A percentile compares a stretch with the other conserved stretches of the same genome.
Conservation (phyloP, 257 asterid species). For the Coffea canephora region DNA sequence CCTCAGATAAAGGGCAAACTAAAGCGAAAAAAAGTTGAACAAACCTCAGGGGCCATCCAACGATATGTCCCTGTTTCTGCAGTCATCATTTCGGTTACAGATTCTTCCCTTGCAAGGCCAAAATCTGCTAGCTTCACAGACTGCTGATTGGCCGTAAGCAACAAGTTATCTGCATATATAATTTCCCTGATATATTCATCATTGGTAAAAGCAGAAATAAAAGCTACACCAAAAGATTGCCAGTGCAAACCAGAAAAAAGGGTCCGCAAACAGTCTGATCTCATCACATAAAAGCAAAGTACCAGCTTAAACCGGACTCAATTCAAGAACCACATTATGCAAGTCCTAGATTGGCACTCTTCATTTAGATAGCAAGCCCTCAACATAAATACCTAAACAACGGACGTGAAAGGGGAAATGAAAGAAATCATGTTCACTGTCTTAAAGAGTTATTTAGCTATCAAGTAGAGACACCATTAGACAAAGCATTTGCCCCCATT, state of each 20-base stretch:
- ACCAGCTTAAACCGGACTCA: slow-evolving; percentile 12
- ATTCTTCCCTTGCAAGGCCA: slow-evolving; percentile 98
- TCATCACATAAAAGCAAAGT: slow-evolving; percentile 1
- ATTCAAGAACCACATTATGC: background rate
- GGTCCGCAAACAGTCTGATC: slow-evolving; percentile 9
- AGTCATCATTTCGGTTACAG: slow-evolving; percentile 98
- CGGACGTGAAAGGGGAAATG: background rate
- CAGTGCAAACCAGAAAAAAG: background rate
- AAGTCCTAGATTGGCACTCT: background rate
- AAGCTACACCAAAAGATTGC: background rate
- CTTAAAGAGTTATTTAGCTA: background rate
- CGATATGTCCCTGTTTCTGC: slow-evolving; percentile 99
- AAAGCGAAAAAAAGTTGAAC: slow-evolving; percentile 18
- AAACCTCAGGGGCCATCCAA: slow-evolving; percentile 99
- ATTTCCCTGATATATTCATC: slow-evolving; percentile 24
- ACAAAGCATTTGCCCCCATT: background rate
- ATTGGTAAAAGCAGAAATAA: slow-evolving; percentile 21
- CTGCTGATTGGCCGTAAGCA: slow-evolving; percentile 85
- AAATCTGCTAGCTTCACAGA: slow-evolving; percentile 97
- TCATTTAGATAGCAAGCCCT: background rate
- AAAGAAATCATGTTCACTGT: background rate
- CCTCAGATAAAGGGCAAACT: background rate
- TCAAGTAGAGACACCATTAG: background rate
- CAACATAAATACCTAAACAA: background rate
- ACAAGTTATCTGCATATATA: slow-evolving; percentile 81